Conservation (phyloP, 176 grass and related monocot genomes). For the Carex myosuroides region DNA sequence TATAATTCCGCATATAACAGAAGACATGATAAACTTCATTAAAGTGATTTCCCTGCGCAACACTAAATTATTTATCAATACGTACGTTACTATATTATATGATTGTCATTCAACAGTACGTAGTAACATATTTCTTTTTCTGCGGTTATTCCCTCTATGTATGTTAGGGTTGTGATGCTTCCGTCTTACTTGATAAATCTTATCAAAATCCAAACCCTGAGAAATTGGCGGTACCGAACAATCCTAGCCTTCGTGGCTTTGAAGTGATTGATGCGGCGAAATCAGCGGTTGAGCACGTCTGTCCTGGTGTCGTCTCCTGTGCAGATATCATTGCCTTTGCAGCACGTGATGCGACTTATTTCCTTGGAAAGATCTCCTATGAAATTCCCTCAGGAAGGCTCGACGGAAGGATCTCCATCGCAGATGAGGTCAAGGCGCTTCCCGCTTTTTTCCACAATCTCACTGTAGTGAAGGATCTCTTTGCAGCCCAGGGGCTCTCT, state of each 20-base stretch:
- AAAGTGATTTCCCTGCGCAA: not conserved
- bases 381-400: not conserved
- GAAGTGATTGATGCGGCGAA: constrained; percentile 1
- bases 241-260: not conserved
- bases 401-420: not conserved
- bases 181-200: not conserved
- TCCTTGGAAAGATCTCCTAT: not conserved
- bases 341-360: not conserved
- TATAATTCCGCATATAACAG: not conserved
- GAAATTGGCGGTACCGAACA: not conserved
- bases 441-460: constrained; percentile 4
- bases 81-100: not conserved
- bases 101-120: not conserved
- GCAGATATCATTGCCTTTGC: constrained; percentile 7
- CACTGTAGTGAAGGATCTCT: not conserved
- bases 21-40: not conserved
- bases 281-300: not conserved
- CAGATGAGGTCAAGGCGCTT: not conserved
- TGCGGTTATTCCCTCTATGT: not conserved
- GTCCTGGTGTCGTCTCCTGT: not conserved
- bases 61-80: not conserved
- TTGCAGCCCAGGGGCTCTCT: constrained; percentile 12
- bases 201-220: not conserved
- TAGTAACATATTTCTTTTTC: not conserved
- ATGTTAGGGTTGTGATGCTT: not conserved